phyloP scores from a whole-genome alignment of 2,329 filamentous ascomycete species.

The Calonectria pteridis region DNA sequence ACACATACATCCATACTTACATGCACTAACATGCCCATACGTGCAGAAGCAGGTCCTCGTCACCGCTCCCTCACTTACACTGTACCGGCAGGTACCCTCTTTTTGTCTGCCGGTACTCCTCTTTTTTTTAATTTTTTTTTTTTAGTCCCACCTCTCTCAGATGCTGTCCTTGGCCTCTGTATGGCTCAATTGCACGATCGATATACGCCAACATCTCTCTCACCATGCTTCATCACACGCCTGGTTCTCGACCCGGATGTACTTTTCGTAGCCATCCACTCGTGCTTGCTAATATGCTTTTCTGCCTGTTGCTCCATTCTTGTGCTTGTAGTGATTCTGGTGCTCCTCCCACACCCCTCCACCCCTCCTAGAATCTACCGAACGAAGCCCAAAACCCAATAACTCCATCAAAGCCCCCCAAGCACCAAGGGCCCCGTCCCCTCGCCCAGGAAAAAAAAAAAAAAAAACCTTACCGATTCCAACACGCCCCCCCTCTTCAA shows the following conservation, averaged over 20 bases:
- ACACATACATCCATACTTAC: neutral
- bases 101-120: neutral
- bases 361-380: neutral
- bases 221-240: neutral
- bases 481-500: constrained; percentile 13
- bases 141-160: neutral
- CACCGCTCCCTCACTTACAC: constrained; percentile 11
- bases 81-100: constrained; percentile 6
- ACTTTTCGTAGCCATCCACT: neutral
- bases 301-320: neutral
- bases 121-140: neutral
- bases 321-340: neutral
- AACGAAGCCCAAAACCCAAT: constrained; percentile 6
- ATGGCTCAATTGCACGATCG: neutral
- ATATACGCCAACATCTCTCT: neutral
- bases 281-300: neutral
- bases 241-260: neutral
- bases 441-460: constrained; percentile 1
- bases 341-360: neutral
- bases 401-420: constrained; percentile 5
- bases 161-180: constrained; percentile 1
- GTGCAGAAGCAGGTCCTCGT: constrained; percentile 3
- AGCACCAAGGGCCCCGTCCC: constrained; percentile 6
- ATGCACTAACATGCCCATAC: neutral
- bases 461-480: constrained; percentile 39